phyloP scores from a whole-genome alignment of 2,329 filamentous ascomycete genomes.

The Aureobasidium sp. region DNA sequence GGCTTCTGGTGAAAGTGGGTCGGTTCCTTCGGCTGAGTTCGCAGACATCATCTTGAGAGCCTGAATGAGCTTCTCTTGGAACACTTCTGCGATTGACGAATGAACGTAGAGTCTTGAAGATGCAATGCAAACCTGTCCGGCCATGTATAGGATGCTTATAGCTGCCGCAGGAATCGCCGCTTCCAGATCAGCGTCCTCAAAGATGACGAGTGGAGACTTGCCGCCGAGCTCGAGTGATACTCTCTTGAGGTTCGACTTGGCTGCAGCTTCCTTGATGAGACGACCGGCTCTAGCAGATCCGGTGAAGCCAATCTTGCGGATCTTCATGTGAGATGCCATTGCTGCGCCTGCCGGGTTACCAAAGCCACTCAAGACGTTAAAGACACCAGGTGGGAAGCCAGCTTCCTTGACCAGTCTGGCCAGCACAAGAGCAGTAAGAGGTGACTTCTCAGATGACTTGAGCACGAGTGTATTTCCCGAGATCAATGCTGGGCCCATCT shows the following conservation, averaged over 20 bases:
- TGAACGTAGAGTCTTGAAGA: constrained; percentile 28
- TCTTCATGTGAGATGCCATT: constrained; percentile 56
- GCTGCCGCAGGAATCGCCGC: constrained; percentile 4
- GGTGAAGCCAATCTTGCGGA: constrained; percentile 75
- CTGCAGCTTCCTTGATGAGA: constrained; percentile 24
- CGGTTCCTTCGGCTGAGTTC: neutral
- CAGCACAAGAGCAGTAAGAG: constrained; percentile 50
- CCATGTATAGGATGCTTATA: neutral
- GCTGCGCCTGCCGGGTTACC: constrained; percentile 60
- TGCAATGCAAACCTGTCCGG: constrained; percentile 20
- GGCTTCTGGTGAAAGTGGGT: neutral
- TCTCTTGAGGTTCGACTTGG: constrained; percentile 46
- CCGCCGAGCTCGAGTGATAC: constrained; percentile 54
- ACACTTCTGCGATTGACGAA: constrained; percentile 21
- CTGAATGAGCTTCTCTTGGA: constrained; percentile 16
- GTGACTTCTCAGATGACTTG: constrained; percentile 52
- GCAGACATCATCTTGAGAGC: neutral
- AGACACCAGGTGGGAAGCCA: constrained; percentile 67
- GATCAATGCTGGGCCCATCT: constrained; percentile 14
- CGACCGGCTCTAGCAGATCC: constrained; percentile 64
- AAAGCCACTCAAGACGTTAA: constrained; percentile 57
- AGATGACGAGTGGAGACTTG: constrained; percentile 41
- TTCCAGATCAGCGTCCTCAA: constrained; percentile 13
- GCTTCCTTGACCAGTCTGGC: constrained; percentile 62
- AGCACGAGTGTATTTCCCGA: constrained; percentile 36